Conservation (phyloP, 2,329 filamentous ascomycete species). For the Fusarium abutilonis region DNA sequence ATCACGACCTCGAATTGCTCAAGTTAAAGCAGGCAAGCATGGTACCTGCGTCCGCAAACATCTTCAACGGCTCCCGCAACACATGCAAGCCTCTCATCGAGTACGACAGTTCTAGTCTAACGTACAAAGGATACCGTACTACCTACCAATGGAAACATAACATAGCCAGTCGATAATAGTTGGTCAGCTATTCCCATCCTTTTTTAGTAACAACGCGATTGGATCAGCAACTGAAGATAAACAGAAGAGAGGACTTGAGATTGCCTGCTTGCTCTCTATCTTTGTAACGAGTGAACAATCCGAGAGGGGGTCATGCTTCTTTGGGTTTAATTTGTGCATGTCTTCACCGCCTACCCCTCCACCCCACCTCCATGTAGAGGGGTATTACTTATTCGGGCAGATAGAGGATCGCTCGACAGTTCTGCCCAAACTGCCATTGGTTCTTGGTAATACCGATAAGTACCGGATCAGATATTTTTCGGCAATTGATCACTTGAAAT, state of each 20-base stretch:
- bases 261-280: too few relatives aligned
- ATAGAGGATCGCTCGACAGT: not conserved
- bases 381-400: not conserved
- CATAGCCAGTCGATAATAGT: too few relatives aligned
- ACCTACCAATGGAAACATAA: too few relatives aligned
- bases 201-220: too few relatives aligned
- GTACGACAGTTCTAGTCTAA: not conserved
- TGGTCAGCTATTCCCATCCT: too few relatives aligned
- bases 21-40: not conserved
- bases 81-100: not conserved
- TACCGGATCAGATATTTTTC: not conserved
- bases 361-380: not conserved
- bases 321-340: not conserved
- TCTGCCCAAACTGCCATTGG: not conserved
- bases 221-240: too few relatives aligned
- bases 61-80: not conserved
- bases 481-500: not conserved
- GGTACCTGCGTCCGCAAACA: constrained; percentile 18
- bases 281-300: too few relatives aligned
- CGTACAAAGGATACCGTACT: too few relatives aligned
- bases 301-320: too few relatives aligned
- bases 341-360: not conserved
- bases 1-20: not conserved
- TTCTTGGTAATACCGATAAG: not conserved
- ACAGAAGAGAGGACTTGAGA: not conserved